Evolutionary conservation across 345 rosid species (phyloP), one percentile per base, ranked within the genome.

Genomic region (Dipteronia sinensis): DNA sequence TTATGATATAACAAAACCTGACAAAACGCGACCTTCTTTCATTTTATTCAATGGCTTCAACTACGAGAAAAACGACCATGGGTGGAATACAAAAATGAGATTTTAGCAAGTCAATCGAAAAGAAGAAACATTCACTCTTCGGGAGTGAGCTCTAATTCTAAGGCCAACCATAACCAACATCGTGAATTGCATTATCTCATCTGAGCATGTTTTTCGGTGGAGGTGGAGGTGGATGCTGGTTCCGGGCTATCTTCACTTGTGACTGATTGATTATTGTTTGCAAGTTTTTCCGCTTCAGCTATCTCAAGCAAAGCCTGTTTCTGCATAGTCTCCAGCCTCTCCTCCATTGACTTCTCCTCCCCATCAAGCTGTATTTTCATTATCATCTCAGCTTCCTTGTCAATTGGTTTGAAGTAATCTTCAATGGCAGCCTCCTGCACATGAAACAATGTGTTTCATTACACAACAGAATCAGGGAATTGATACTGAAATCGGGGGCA

Each of bases 321-420:
- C 72, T 91, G 94, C 89, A 94, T 85, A 22, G 91, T 76, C 31
- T 67, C 75, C 88, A 90, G 77, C 98, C 90, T 87, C 76, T 87
- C 87, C 71, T 82, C 88, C 97, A 92, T 92, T 0, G 85, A 83
- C 83, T 83, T 88, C 86, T 91, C 95, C 88, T 96, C 97, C 23
- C 92, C 89, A 23, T 96, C 94, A 10, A 94, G 97, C 84, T 94
- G 98, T 82, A 77, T 81, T 81, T 94, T 90, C 95, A 94, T 87
- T 84, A 96, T 62, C 13, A 76, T 78, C 87, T 91, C 88, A 27
- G 91, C 98, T 73, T 92, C 86, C 86, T 88, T 89, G 87, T 94
- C 97, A 69, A 94, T 75, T n/a, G 99, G 98, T 80, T 86, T 87
- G 78, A 96, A 91, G 84, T 88, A 91, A 42, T 94, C 92, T 31